phyloP scores from a whole-genome alignment of 306 rosid genomes.

The Pterocarpus macrocarpus region DNA sequence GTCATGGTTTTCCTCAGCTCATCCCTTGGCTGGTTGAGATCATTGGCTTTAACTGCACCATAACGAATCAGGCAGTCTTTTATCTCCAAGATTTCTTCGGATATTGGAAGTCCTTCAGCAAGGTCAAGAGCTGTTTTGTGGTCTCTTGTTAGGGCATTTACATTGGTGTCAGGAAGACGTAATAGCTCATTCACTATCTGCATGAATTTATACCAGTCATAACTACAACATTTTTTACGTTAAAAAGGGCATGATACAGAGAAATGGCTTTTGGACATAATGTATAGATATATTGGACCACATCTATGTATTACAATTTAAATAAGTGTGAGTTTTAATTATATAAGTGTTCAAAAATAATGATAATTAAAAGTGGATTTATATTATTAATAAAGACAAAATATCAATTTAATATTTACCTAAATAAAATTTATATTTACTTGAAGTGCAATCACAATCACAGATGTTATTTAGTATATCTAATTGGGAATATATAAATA shows the following conservation, averaged over 20 bases:
- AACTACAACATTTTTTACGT: not conserved
- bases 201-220: constrained; percentile 41
- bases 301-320: no score
- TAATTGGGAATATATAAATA: no score
- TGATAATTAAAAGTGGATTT: no score
- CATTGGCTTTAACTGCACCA: constrained; percentile 76
- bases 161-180: constrained; percentile 69
- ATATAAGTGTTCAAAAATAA: no score
- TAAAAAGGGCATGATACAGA: not conserved
- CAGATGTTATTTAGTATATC: no score
- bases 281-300: no score
- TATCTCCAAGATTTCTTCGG: constrained; percentile 71
- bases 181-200: constrained; percentile 87
- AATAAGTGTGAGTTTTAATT: no score
- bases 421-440: no score
- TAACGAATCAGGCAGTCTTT: constrained; percentile 64
- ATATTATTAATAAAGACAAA: no score
- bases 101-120: constrained; percentile 78
- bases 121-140: constrained; percentile 85
- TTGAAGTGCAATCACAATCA: no score
- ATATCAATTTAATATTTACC: no score
- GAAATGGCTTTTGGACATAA: not conserved
- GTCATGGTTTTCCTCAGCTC: constrained; percentile 80
- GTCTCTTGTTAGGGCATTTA: constrained; percentile 81
- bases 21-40: constrained; percentile 87